A percentile compares a stretch with the other conserved stretches of the same genome.
phyloP scores from a whole-genome alignment of 306 rosid species.

The Quillaja saponaria region DNA sequence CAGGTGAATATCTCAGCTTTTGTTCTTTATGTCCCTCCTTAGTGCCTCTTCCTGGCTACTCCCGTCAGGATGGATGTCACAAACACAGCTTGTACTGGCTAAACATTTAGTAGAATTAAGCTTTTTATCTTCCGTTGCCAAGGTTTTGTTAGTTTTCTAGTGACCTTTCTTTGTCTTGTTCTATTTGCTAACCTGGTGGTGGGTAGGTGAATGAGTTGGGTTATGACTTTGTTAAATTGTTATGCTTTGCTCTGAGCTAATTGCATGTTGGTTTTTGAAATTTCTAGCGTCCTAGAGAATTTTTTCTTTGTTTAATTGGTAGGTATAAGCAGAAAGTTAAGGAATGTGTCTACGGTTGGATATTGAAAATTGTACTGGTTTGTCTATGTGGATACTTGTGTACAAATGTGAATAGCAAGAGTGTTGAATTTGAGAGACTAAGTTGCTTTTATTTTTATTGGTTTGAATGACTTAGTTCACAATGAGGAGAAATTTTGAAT shows the following conservation, averaged over 20 bases:
- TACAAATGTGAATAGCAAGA: constrained; percentile 23
- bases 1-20: too few relatives aligned
- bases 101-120: neutral
- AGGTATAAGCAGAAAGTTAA: constrained; percentile 11
- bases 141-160: too few relatives aligned
- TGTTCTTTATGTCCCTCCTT: too few relatives aligned
- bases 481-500: neutral
- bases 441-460: neutral
- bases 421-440: constrained; percentile 16
- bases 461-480: neutral
- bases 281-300: too few relatives aligned
- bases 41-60: too few relatives aligned
- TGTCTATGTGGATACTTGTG: constrained; percentile 23
- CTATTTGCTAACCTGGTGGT: neutral
- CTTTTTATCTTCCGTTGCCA: neutral
- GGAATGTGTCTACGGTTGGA: constrained; percentile 26
- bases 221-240: too few relatives aligned
- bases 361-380: neutral
- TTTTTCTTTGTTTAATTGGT: too few relatives aligned
- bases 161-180: neutral
- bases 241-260: constrained; percentile 4
- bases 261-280: neutral
- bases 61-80: too few relatives aligned
- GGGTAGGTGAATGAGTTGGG: too few relatives aligned
- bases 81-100: too few relatives aligned